Evolutionary conservation across 176 grass and related monocot genomes (phyloP).

Genomic region (Hsuehochloa calcarea): DNA sequence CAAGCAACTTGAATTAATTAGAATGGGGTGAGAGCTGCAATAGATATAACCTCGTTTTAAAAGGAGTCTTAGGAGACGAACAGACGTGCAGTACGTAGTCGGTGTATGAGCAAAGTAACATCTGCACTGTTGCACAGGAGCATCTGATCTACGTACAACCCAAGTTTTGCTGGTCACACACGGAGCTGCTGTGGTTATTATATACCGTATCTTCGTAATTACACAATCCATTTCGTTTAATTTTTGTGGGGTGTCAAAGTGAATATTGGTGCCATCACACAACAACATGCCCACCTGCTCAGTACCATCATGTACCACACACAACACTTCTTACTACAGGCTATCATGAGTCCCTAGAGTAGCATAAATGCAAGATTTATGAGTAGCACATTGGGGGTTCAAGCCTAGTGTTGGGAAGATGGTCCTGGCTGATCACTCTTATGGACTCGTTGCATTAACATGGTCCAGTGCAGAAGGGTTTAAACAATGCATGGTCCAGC

Average conservation of each 20-base stretch:
- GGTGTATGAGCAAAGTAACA: background rate
- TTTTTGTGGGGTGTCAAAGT: background rate
- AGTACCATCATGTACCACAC: background rate
- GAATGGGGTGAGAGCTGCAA: background rate
- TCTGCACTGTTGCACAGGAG: background rate
- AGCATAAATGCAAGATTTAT: conserved; percentile 29
- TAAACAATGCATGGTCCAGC: background rate
- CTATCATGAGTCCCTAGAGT: background rate
- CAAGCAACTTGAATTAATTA: no score
- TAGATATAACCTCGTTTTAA: background rate
- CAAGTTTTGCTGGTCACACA: background rate
- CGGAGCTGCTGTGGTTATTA: background rate
- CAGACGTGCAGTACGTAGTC: background rate
- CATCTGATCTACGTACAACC: background rate
- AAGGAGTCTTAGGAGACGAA: background rate
- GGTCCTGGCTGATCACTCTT: conserved; percentile 20
- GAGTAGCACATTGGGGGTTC: background rate
- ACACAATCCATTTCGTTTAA: background rate
- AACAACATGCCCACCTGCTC: background rate
- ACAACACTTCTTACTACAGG: background rate
- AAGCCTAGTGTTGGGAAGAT: conserved; percentile 12
- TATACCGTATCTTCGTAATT: background rate
- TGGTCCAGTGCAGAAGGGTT: background rate
- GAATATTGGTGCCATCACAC: background rate
- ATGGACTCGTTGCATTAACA: background rate